Evolutionary conservation across 257 asterid genomes (phyloP), one percentile per base, ranked within the genome.

Genomic region (Gentiana dahurica): DNA sequence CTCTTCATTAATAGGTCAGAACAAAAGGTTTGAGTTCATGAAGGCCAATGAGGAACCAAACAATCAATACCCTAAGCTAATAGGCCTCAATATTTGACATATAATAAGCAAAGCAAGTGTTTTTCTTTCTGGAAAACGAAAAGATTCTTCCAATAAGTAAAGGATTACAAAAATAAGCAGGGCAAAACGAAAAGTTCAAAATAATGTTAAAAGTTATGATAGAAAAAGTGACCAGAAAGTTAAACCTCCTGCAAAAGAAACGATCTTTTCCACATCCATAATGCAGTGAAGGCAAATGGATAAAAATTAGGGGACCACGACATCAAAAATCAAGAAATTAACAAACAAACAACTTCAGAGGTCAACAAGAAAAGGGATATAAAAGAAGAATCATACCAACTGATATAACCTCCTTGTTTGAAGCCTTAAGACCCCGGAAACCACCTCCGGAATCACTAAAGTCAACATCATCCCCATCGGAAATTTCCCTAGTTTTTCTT

Each of bases 401-500:
- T 34, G 82, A 12, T 60, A 59, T 59, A 70, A 63, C 60, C n/a
- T 71, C 79, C 56, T 54, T 59, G 38, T 55, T 67, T 6, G 70
- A 75, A 69, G 71, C 36, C 59, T 75, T 74, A 24, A 59, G 67
- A 37, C 71, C 69, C 50, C 49, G 49, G 71, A 73, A 66, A 13
- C 35, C 36, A 35, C 62, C 65, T 11, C 49, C 36, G 61, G 72
- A 51, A 77, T 62, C 78, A 50, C 57, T 51, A 6, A 15, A 71
- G 51, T 38, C 68, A 38, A 56, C 81, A 36, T 55, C 73, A 49
- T 37, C 65, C 56, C 46, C 67, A 57, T 8, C 52, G 0, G 59
- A 15, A 1, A 60, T 77, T 6, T 60, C 87, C 75, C 71, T 60
- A 53, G 56, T 60, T 66, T 90, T 85, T 71, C 98, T 71, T 81